phyloP scores from a whole-genome alignment of 257 asterid genomes.

The Vinca minor region DNA sequence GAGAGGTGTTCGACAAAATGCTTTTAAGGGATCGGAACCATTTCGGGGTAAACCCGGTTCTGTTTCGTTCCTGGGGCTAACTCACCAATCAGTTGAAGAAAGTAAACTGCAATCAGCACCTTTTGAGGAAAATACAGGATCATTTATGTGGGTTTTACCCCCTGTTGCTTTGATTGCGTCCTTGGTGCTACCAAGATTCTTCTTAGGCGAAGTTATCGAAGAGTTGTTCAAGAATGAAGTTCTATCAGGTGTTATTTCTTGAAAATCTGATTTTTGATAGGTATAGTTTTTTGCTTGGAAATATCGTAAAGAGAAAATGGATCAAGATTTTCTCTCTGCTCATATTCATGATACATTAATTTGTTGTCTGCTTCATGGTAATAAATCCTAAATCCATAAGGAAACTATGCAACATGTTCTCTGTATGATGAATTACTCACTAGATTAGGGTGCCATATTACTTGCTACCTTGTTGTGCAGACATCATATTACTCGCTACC shows the following conservation, averaged over 20 bases:
- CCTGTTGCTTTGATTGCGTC: constrained; percentile 71
- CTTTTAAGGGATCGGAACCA: constrained; percentile 39
- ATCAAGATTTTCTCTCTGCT: neutral
- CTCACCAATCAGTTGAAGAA: constrained; percentile 69
- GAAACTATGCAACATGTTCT: neutral
- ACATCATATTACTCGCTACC: neutral
- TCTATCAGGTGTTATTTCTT: constrained; percentile 43
- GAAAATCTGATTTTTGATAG: neutral
- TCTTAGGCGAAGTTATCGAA: constrained; percentile 45
- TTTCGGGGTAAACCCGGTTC: constrained; percentile 80
- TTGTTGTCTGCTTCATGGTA: neutral
- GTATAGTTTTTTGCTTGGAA: neutral
- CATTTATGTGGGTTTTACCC: constrained; percentile 69
- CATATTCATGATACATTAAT: neutral
- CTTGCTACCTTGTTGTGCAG: neutral
- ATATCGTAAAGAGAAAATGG: neutral
- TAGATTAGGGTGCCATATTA: neutral
- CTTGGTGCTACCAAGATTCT: constrained; percentile 56
- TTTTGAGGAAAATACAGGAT: constrained; percentile 47
- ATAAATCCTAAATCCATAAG: neutral
- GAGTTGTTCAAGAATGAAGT: constrained; percentile 50
- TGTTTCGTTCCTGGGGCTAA: constrained; percentile 63
- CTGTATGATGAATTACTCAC: neutral
- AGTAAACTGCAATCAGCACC: constrained; percentile 62
- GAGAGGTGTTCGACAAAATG: constrained; percentile 30